Evolutionary conservation across 768 basidiomycete genomes (phyloP).

Genomic region (Hygrophorus russula): DNA sequence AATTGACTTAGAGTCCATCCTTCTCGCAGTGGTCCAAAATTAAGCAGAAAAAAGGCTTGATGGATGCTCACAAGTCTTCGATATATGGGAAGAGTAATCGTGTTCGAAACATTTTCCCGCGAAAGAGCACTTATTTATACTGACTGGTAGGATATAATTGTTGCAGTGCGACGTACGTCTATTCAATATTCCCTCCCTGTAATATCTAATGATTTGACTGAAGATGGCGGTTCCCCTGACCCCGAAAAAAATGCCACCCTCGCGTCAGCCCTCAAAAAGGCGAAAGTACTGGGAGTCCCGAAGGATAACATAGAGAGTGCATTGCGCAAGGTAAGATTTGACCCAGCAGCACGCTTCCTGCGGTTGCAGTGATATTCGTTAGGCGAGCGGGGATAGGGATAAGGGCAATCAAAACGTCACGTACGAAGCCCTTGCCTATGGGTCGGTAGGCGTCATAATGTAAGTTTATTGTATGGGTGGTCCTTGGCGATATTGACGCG

Average conservation of each 20-base stretch:
- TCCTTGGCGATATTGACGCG: slow-evolving; percentile 3
- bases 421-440: slow-evolving; percentile 52
- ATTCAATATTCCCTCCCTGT: background rate
- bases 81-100: slow-evolving; percentile 44
- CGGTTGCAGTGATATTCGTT: slow-evolving; percentile 4
- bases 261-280: slow-evolving; percentile 42
- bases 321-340: slow-evolving; percentile 34
- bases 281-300: slow-evolving; percentile 48
- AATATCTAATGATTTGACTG: background rate
- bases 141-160: slow-evolving; percentile 41
- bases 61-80: slow-evolving; percentile 47
- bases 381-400: slow-evolving; percentile 41
- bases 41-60: slow-evolving; percentile 57
- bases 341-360: background rate
- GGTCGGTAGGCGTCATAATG: slow-evolving; percentile 56
- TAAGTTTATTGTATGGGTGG: slow-evolving; percentile 19
- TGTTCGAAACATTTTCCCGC: slow-evolving; percentile 24
- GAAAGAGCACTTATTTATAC: background rate
- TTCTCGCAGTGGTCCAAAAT: slow-evolving; percentile 62
- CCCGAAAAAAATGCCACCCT: slow-evolving; percentile 44
- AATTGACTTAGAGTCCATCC: background rate
- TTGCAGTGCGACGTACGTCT: slow-evolving; percentile 46
- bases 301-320: slow-evolving; percentile 61
- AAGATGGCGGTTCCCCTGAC: slow-evolving; percentile 47
- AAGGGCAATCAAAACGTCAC: slow-evolving; percentile 33